Conservation (phyloP, 2,329 filamentous ascomycete species). For the Fusarium piperis region DNA sequence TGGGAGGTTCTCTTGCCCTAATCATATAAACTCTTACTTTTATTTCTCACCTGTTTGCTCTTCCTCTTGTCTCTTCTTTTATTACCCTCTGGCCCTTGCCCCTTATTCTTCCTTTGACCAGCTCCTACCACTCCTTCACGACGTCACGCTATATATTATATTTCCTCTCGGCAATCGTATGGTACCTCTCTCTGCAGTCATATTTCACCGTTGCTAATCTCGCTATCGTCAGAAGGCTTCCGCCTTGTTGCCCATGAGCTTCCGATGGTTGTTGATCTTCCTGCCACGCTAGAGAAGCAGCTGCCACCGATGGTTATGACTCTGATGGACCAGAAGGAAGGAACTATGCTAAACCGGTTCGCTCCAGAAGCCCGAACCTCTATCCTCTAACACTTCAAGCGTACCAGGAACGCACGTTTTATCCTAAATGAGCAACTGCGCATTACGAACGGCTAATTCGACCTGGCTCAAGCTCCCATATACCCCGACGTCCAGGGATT, state of each 20-base stretch:
- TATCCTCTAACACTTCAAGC: neutral
- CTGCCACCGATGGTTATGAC: neutral
- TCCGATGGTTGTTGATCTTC: no score
- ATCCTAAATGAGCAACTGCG: neutral
- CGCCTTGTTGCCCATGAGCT: no score
- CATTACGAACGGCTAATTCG: neutral
- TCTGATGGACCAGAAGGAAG: neutral
- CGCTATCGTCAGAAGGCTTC: no score
- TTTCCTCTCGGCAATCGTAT: no score
- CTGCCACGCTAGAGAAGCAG: neutral
- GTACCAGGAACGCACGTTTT: neutral
- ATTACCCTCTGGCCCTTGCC: no score
- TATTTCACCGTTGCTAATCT: no score
- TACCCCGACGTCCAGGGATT: neutral
- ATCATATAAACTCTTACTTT: neutral
- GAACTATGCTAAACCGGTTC: neutral
- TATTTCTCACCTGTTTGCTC: no score
- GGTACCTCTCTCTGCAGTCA: no score
- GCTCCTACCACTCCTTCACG: no score
- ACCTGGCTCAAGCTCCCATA: neutral
- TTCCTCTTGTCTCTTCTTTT: neutral
- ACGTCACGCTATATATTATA: no score
- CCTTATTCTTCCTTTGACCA: constrained; percentile 41
- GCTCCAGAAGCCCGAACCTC: neutral
- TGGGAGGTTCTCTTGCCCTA: no score